Evolutionary conservation across 2,329 filamentous ascomycete species (phyloP).

Genomic region (Fusarium globosum): DNA sequence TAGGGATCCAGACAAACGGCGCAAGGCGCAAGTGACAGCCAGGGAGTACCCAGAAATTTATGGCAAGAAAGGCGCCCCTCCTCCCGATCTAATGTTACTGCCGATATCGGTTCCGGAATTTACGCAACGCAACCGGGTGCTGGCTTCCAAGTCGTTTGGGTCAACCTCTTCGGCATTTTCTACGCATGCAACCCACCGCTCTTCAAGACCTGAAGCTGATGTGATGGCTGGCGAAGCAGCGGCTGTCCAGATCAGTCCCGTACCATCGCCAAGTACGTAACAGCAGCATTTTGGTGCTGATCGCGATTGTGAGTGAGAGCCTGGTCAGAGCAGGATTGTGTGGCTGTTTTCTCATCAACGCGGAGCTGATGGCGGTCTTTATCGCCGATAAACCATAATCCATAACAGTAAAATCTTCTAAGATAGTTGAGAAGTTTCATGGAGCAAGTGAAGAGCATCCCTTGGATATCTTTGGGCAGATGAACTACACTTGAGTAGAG

Average conservation of each 20-base stretch:
- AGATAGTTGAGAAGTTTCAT: accelerated
- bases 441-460: not conserved
- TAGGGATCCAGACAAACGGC: not conserved
- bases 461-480: not conserved
- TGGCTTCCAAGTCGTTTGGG: not conserved
- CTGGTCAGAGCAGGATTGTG: not conserved
- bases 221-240: not conserved
- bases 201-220: accelerated
- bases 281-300: not conserved
- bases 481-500: accelerated
- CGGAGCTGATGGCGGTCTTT: accelerated
- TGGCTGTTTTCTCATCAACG: accelerated
- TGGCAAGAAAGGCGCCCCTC: not conserved
- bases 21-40: not conserved
- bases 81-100: too few relatives aligned
- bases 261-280: too few relatives aligned
- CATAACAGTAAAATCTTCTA: not conserved
- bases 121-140: not conserved
- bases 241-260: not conserved
- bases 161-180: too few relatives aligned
- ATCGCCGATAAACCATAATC: accelerated
- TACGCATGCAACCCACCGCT: too few relatives aligned
- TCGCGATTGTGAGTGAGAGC: not conserved
- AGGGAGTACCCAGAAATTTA: too few relatives aligned
- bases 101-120: not conserved